Evolutionary conservation across 106 monocot genomes (phyloP).

Genomic region (Apostasia shenzhenica): DNA sequence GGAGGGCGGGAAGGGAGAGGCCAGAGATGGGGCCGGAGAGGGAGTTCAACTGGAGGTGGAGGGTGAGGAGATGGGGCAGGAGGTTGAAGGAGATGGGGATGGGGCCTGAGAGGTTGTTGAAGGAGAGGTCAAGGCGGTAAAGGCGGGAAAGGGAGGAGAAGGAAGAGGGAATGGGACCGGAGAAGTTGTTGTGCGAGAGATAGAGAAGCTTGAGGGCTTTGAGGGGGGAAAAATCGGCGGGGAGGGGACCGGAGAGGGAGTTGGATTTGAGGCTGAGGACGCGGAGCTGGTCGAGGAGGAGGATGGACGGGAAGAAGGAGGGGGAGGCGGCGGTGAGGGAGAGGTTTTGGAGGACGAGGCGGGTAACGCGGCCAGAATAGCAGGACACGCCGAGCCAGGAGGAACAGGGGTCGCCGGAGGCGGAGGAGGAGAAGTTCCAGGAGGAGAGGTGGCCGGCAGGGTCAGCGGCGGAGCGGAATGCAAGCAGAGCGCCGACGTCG

Average conservation of each 20-base stretch:
- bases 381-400: conserved; percentile 69
- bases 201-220: conserved; percentile 22
- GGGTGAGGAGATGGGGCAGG: conserved; percentile 53
- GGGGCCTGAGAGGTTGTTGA: conserved; percentile 60
- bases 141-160: conserved; percentile 45
- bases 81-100: conserved; percentile 29
- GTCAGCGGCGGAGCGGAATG: conserved; percentile 29
- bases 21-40: conserved; percentile 54
- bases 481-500: conserved; percentile 27
- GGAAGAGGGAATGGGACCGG: conserved; percentile 43
- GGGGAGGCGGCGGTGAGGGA: conserved; percentile 31
- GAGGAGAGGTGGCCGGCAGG: conserved; percentile 10
- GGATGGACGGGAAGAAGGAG: conserved; percentile 20
- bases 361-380: conserved; percentile 36
- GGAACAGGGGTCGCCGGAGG: conserved; percentile 27
- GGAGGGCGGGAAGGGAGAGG: conserved; percentile 40
- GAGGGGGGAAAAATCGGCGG: conserved; percentile 20
- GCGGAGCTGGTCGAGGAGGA: conserved; percentile 39
- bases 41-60: conserved; percentile 57
- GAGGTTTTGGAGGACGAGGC: conserved; percentile 56
- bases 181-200: conserved; percentile 57
- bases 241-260: conserved; percentile 51
- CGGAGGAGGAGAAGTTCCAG: conserved; percentile 35
- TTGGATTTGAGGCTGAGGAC: conserved; percentile 74
- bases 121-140: conserved; percentile 71